Conservation (phyloP, 495 filamentous ascomycete genomes). For the Monascus purpureus region DNA sequence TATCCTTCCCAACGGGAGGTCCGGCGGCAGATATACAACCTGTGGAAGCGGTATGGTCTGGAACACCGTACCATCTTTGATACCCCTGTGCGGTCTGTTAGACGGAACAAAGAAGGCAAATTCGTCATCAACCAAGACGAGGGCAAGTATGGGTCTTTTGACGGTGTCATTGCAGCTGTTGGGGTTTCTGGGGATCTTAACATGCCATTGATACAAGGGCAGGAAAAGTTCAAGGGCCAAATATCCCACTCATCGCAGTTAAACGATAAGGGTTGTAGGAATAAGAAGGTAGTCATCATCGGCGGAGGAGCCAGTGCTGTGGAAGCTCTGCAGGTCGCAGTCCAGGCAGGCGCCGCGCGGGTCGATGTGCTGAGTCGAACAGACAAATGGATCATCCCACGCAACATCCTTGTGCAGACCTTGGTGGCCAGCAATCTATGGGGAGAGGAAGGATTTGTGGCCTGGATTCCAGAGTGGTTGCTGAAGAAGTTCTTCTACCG, state of each 20-base stretch:
- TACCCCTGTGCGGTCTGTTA: constrained; percentile 50
- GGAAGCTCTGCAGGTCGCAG: constrained; percentile 71
- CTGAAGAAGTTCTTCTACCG: constrained; percentile 74
- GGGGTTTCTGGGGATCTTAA: constrained; percentile 72
- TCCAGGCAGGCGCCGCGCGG: constrained; percentile 46
- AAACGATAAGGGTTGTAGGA: constrained; percentile 53
- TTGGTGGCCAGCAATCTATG: constrained; percentile 67
- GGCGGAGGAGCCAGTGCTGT: constrained; percentile 73
- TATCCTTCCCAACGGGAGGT: constrained; percentile 68
- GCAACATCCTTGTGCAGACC: constrained; percentile 59
- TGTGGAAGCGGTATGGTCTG: constrained; percentile 68
- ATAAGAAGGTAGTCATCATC: constrained; percentile 60
- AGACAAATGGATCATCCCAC: constrained; percentile 84
- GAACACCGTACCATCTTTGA: constrained; percentile 58
- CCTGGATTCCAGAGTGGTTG: constrained; percentile 64
- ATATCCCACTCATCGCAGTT: constrained; percentile 64
- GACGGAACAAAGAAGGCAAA: constrained; percentile 49
- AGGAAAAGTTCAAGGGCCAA: constrained; percentile 50
- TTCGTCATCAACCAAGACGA: constrained; percentile 78
- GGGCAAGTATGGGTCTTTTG: constrained; percentile 51
- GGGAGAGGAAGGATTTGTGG: constrained; percentile 58
- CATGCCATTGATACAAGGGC: constrained; percentile 49
- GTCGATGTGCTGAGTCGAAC: constrained; percentile 62
- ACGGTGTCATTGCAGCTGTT: constrained; percentile 62
- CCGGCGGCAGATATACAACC: constrained; percentile 47